Conservation (phyloP, 2,329 filamentous ascomycete genomes). For the Hymenoscyphus occultus region DNA sequence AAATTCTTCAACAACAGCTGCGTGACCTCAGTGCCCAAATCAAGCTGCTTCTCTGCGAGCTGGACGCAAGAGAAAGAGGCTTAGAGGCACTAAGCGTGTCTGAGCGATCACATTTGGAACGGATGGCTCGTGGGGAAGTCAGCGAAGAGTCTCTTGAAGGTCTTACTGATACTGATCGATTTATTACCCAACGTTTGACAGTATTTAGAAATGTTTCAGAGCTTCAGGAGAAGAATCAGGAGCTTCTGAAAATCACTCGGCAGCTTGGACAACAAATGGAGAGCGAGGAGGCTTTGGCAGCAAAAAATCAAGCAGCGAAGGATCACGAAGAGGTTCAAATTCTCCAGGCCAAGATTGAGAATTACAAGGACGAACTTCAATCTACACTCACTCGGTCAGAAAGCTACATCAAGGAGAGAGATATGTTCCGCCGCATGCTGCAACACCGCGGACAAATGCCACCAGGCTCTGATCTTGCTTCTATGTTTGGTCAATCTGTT, state of each 20-base stretch:
- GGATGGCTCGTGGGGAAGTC: slow-evolving; percentile 72
- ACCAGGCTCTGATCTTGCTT: slow-evolving; percentile 58
- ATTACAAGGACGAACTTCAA: slow-evolving; percentile 81
- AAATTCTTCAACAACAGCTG: slow-evolving; percentile 80
- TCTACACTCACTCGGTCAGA: slow-evolving; percentile 81
- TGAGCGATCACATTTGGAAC: slow-evolving; percentile 72
- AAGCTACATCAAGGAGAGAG: slow-evolving; percentile 91
- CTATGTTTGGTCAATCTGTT: slow-evolving; percentile 69
- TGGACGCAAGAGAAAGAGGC: slow-evolving; percentile 78
- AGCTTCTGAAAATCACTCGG: slow-evolving; percentile 77
- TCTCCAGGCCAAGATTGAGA: slow-evolving; percentile 68
- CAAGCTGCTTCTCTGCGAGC: slow-evolving; percentile 84
- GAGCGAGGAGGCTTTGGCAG: slow-evolving; percentile 75
- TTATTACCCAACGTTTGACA: slow-evolving; percentile 87
- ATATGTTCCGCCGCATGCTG: slow-evolving; percentile 95
- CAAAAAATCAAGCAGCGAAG: slow-evolving; percentile 59
- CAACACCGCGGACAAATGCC: slow-evolving; percentile 67
- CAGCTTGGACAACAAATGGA: slow-evolving; percentile 88
- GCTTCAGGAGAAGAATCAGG: slow-evolving; percentile 82
- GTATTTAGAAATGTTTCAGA: slow-evolving; percentile 84
- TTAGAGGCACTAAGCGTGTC: slow-evolving; percentile 66
- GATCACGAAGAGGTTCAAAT: slow-evolving; percentile 71
- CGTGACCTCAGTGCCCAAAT: slow-evolving; percentile 88
- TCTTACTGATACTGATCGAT: slow-evolving; percentile 78
- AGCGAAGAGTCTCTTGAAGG: slow-evolving; percentile 68